phyloP scores from a whole-genome alignment of 345 rosid genomes.

The Eucalyptus tenuipes region DNA sequence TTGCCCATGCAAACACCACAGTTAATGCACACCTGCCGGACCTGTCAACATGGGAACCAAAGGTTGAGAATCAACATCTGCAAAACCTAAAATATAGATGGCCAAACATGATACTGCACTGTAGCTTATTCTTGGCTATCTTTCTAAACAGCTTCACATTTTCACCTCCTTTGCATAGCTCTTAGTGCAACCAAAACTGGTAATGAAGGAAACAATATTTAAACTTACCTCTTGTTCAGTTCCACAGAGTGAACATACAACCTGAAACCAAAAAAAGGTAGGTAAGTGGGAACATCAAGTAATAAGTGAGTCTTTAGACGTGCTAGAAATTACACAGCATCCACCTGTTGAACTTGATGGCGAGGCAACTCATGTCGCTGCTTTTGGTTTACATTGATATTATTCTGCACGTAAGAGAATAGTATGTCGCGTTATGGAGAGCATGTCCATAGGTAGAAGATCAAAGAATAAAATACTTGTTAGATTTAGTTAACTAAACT shows the following conservation, averaged over 20 bases:
- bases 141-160: not conserved
- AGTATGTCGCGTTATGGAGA: not conserved
- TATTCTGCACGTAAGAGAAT: conserved; percentile 32
- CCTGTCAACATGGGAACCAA: conserved; percentile 27
- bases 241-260: conserved; percentile 72
- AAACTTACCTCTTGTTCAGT: conserved; percentile 73
- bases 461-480: not conserved
- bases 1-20: conserved; percentile 90
- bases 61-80: not conserved
- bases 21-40: conserved; percentile 44
- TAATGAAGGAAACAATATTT: not conserved
- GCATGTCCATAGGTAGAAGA: not conserved
- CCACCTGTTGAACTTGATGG: conserved; percentile 54
- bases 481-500: not conserved
- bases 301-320: not conserved
- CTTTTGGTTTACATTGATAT: conserved; percentile 41
- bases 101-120: not conserved
- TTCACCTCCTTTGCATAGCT: not conserved
- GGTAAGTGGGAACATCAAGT: not conserved
- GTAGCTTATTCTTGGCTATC: not conserved
- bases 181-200: not conserved
- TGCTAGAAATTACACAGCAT: not conserved
- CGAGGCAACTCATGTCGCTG: conserved; percentile 77
- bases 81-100: not conserved
- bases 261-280: conserved; percentile 15